Evolutionary conservation across 2,329 filamentous ascomycete species (phyloP).

Genomic region (Curvularia verruculosa): DNA sequence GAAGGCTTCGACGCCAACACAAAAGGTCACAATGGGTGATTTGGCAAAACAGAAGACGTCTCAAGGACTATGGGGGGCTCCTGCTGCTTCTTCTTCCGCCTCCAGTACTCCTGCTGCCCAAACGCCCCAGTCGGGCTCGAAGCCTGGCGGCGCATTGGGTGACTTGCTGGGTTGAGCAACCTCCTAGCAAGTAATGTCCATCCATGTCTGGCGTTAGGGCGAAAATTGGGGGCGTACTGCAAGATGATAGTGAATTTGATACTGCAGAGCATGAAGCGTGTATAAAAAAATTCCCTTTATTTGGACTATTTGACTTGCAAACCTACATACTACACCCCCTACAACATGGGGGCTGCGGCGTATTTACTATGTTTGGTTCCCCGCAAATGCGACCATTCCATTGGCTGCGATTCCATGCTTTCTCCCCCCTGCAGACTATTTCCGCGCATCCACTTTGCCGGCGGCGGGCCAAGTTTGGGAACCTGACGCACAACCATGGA

Average conservation of each 20-base stretch:
- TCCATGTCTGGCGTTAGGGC: conserved; percentile 3
- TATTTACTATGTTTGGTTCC: too few relatives aligned
- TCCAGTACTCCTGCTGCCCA: conserved; percentile 41
- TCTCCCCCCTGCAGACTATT: conserved; percentile 9
- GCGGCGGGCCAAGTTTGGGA: conserved; percentile 5
- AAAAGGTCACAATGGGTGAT: conserved; percentile 81
- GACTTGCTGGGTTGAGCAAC: conserved; percentile 43
- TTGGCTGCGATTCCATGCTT: conserved; percentile 4
- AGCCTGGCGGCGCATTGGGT: conserved; percentile 45
- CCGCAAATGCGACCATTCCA: conserved; percentile 12
- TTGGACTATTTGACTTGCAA: neutral
- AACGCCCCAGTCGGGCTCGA: conserved; percentile 38
- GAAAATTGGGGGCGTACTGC: conserved; percentile 10
- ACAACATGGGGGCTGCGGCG: too few relatives aligned
- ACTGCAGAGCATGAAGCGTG: conserved; percentile 1
- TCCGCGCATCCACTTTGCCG: conserved; percentile 5
- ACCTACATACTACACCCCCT: too few relatives aligned
- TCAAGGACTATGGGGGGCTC: conserved; percentile 89
- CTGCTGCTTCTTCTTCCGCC: conserved; percentile 53
- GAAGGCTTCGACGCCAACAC: conserved; percentile 67
- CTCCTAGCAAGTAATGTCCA: conserved; percentile 1
- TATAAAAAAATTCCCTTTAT: neutral
- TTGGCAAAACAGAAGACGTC: conserved; percentile 98
- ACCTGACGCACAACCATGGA: conserved; percentile 18
- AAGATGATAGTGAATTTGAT: neutral